These are phyloP conservation scores for Chrysoporthe cubensis DNA, from an alignment of 2,329 filamentous ascomycete genomes.

Conservation along the genomic window DNA sequence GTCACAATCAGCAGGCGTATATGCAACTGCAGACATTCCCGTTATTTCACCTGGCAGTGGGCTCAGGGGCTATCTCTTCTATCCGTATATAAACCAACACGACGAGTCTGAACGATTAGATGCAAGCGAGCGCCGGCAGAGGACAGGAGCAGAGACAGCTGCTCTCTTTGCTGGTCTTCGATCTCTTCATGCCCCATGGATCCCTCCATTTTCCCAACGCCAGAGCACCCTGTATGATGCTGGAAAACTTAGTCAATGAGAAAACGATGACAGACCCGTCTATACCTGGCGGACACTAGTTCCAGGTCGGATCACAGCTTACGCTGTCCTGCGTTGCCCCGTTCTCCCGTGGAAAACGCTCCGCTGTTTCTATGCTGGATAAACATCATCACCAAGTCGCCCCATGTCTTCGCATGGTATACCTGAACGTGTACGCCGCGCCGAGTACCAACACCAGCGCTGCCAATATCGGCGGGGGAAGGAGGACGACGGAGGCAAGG, in stretches of 20 bases:
- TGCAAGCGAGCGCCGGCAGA: background rate
- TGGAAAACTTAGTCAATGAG: background rate
- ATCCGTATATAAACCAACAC: conserved; percentile 23
- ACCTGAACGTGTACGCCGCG: conserved; percentile 44
- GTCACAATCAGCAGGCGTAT: background rate
- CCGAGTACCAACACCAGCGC: conserved; percentile 42
- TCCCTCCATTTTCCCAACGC: conserved; percentile 22
- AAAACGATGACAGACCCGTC: conserved; percentile 16
- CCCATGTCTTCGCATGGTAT: conserved; percentile 33
- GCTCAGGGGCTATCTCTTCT: conserved; percentile 19
- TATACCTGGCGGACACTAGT: conserved; percentile 3
- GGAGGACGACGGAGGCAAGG: conserved; percentile 50
- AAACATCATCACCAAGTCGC: conserved; percentile 17
- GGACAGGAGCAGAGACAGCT: background rate
- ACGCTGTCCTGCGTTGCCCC: background rate
- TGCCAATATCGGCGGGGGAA: conserved; percentile 48
- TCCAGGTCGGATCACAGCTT: background rate
- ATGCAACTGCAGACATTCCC: background rate
- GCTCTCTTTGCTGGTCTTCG: background rate
- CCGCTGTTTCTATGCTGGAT: conserved; percentile 7
- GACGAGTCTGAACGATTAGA: conserved; percentile 19
- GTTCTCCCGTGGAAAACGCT: conserved; percentile 1
- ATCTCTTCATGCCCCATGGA: conserved; percentile 7
- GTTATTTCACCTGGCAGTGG: conserved; percentile 13
- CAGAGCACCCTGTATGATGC: conserved; percentile 26